Evolutionary conservation across 1,284 basidiomycete species (phyloP), one percentile per base, ranked within the genome.

Genomic region (Sporisorium sorghi): DNA sequence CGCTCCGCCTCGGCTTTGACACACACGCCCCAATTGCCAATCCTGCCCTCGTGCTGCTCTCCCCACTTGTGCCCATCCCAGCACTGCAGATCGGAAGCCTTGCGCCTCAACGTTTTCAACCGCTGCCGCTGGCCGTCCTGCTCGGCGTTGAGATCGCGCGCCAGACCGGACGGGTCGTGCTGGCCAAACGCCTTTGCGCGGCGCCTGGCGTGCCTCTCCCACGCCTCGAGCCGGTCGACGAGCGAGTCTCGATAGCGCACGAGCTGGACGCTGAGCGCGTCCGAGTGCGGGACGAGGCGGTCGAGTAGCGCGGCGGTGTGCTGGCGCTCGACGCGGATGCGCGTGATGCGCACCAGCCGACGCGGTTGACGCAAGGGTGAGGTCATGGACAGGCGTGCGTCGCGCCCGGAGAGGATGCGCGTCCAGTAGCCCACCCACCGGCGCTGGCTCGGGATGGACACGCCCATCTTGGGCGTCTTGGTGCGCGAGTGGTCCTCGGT

Each of bases 391-490:
- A 69, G 43, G 14, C 78, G 67, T 26, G 78, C 66, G 40, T 80
- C 78, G 3, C 57, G 42, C 10, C 63, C 66, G 19, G 73, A 54
- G 7, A 80, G 72, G 3, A 80, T 75, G 4, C 78, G 57, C 4
- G 71, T 65, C 78, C 78, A 80, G 61, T 80, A 80, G 15, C 77
- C 77, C 1, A 77, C 73, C 70, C 70, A 80, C 24, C 79, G 46
- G 11, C 77, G 65, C 42, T 80, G 79, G 11, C 59, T 66, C 0
- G 77, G 64, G 42, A 80, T 79, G 19, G 74, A 77, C 2, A 80
- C 74, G n/a, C 77, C 79, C 61, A 77, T 69, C 32, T 61, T 61
- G 11, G 76, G 76, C 21, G 60, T 48, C 37, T 55, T 60, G 12
- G 57, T 56, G n/a, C 48, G 39, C 28, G 49, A 28, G 57, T 70